These are phyloP conservation scores for Eustoma russellianum DNA, from an alignment of 257 asterid species.

Conservation along the genomic window DNA sequence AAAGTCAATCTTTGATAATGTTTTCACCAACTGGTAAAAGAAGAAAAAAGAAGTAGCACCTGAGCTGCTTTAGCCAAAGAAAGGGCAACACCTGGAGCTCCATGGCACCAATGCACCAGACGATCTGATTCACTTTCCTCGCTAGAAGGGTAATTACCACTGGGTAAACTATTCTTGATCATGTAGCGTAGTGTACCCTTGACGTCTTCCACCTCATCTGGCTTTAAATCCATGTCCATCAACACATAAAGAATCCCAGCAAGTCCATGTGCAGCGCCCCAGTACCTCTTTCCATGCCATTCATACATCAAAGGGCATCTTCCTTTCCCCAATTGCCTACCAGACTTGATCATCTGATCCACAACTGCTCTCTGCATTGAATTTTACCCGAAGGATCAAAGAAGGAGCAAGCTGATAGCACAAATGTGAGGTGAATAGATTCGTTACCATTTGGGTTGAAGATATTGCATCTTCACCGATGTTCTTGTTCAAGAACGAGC, in stretches of 20 bases:
- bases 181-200: slow-evolving; percentile 56
- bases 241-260: slow-evolving; percentile 70
- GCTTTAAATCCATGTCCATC: slow-evolving; percentile 65
- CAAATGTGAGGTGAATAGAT: not conserved
- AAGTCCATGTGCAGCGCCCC: slow-evolving; percentile 92
- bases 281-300: slow-evolving; percentile 73
- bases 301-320: slow-evolving; percentile 66
- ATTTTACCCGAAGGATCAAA: not conserved
- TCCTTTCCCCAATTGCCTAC: slow-evolving; percentile 40
- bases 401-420: slow-evolving; percentile 10
- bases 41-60: slow-evolving; percentile 23
- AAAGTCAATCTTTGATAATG: too few relatives aligned
- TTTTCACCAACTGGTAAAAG: not conserved
- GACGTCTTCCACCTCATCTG: slow-evolving; percentile 60
- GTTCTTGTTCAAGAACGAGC: slow-evolving; percentile 55
- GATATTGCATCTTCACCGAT: slow-evolving; percentile 47
- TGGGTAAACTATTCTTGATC: slow-evolving; percentile 54
- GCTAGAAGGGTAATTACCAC: slow-evolving; percentile 79
- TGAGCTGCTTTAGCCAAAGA: slow-evolving; percentile 70
- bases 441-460: slow-evolving; percentile 42
- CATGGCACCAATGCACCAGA: slow-evolving; percentile 92
- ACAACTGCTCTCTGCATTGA: slow-evolving; percentile 43
- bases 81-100: slow-evolving; percentile 74
- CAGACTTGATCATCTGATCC: slow-evolving; percentile 47
- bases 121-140: slow-evolving; percentile 62